Conservation (phyloP, 2,329 filamentous ascomycete species). For the Monosporascus cannonballus region DNA sequence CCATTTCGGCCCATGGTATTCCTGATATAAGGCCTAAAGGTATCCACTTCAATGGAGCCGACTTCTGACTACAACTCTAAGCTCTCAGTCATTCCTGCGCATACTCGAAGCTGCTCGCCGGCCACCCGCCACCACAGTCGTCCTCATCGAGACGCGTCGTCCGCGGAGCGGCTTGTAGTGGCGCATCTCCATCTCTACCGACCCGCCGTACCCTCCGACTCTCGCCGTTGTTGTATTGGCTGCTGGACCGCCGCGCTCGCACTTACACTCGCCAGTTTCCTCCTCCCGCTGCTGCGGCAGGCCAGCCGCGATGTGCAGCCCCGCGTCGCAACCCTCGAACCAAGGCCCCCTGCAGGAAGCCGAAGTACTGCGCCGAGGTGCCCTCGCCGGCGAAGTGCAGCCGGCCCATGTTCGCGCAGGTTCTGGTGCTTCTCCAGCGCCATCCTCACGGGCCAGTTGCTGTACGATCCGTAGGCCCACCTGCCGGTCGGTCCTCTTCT, state of each 20-base stretch:
- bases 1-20: too few relatives aligned
- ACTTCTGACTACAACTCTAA: too few relatives aligned
- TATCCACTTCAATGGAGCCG: too few relatives aligned
- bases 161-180: conserved; percentile 26
- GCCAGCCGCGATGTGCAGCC: conserved; percentile 33
- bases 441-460: conserved; percentile 45
- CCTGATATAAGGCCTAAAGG: too few relatives aligned
- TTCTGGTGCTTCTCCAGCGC: conserved; percentile 62
- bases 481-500: too few relatives aligned
- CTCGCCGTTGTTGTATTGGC: conserved; percentile 17
- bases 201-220: conserved; percentile 13
- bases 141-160: conserved; percentile 29
- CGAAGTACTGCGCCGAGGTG: conserved; percentile 57
- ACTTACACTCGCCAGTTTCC: not conserved
- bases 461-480: too few relatives aligned
- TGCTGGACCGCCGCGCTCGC: not conserved
- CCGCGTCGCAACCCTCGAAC: conserved; percentile 48
- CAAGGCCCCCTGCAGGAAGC: conserved; percentile 60
- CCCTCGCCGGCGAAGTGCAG: conserved; percentile 63
- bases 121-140: conserved; percentile 30
- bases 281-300: conserved; percentile 19
- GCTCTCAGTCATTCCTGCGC: conserved; percentile 6
- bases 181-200: conserved; percentile 7
- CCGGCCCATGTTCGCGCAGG: conserved; percentile 53
- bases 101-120: conserved; percentile 27